Evolutionary conservation across 2,329 filamentous ascomycete species (phyloP), one percentile per base, ranked within the genome.

Genomic region (Fusarium newnesense): DNA sequence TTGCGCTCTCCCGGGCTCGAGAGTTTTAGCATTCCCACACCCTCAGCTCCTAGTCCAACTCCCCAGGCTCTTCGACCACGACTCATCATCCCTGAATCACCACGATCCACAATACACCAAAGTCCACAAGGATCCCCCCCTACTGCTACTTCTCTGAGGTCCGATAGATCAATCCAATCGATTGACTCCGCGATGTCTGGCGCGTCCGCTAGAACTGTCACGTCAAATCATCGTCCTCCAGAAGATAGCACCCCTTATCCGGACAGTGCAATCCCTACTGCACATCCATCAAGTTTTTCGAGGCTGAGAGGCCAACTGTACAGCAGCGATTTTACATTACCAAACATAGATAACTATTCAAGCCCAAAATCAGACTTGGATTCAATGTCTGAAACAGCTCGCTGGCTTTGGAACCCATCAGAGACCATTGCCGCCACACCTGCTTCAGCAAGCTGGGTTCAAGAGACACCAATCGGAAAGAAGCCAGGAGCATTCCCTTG

Each of bases 21-120:
- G 0, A 65, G 26, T 16, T 24, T 65, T 24, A 58, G 67, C 2
- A 54, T 83, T 7, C 76, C 77, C 0, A 82, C 80, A 0, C 82
- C 82, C 0, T 81, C 81, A 0, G 80, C 78, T 4, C 80, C 81
- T 0, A 82, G 79, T 21, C 80, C 81, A 7, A 82, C 80, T 0
- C 80, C 81, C 0, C 47, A 75, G 28, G 64, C 78, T 0, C 9
- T 78, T 19, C 75, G 81, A 3, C 82, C 82, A 0, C 75, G 75
- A 16, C 59, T 82, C 3, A 67, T 75, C 60, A 78, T 80, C 32
- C 76, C 80, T 2, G 67, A 79, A 16, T 76, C 75, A 4, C 70
- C 75, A n/a, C 56, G 19, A 28, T 50, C 34, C 37, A 30, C 49
- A 34, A 19, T 34, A 30, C 54, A 73, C 12, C 63, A 64, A 37